These are phyloP conservation scores for Allium sativum DNA, from an alignment of 106 monocot species.

Conservation along the genomic window DNA sequence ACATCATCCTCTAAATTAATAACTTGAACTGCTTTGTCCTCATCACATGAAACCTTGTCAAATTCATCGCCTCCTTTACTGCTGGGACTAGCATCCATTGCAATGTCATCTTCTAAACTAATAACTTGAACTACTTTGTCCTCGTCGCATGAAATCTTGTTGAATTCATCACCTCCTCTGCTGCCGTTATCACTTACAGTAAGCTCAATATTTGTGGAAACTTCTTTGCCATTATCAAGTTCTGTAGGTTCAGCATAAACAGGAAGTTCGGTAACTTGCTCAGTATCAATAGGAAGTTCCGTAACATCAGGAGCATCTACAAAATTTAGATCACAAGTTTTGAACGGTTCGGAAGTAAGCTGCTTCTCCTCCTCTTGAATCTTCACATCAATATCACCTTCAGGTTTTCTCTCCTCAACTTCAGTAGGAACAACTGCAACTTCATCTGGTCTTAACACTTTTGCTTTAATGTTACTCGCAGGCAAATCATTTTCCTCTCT, in stretches of 20 bases:
- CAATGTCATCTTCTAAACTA: constrained; percentile 48
- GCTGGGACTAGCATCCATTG: constrained; percentile 15
- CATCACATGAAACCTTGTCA: constrained; percentile 11
- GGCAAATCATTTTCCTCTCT: constrained; percentile 2
- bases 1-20: constrained; percentile 57
- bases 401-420: constrained; percentile 14
- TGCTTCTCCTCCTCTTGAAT: constrained; percentile 38
- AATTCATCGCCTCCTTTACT: constrained; percentile 9
- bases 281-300: constrained; percentile 35
- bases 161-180: constrained; percentile 10
- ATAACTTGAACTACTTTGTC: constrained; percentile 40
- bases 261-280: constrained; percentile 5
- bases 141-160: constrained; percentile 8
- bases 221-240: constrained; percentile 12
- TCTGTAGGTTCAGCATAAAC: constrained; percentile 8
- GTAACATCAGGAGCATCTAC: constrained; percentile 36
- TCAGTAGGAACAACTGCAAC: background rate
- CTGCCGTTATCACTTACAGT: constrained; percentile 19
- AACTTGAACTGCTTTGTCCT: constrained; percentile 29
- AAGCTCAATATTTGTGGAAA: constrained; percentile 21
- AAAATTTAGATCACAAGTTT: constrained; percentile 69
- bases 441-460: constrained; percentile 3
- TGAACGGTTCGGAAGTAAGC: constrained; percentile 20
- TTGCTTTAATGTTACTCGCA: constrained; percentile 7
- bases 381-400: constrained; percentile 14